Evolutionary conservation across 805 yeast genomes (phyloP).

Genomic region (Lipomyces chichibuensis): DNA sequence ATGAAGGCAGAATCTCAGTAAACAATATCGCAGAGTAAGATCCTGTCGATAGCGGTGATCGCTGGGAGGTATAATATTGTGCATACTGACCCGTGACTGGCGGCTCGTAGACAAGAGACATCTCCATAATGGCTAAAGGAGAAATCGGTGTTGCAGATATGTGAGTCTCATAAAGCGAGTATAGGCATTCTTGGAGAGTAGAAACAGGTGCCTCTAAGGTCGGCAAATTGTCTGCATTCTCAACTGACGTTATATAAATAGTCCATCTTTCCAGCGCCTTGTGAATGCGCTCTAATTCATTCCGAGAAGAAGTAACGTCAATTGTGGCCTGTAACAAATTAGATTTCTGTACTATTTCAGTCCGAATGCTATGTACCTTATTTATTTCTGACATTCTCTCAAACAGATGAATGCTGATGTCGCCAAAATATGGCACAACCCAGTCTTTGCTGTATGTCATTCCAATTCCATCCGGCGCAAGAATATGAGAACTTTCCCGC

Average conservation of each 20-base stretch:
- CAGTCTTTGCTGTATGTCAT: constrained; percentile 70
- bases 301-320: constrained; percentile 53
- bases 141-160: constrained; percentile 46
- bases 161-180: constrained; percentile 46
- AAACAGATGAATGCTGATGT: constrained; percentile 59
- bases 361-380: neutral
- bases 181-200: constrained; percentile 48
- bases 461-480: constrained; percentile 89
- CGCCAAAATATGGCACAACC: constrained; percentile 90
- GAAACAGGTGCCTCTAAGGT: constrained; percentile 39
- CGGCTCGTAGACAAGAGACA: constrained; percentile 69
- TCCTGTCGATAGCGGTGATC: constrained; percentile 63
- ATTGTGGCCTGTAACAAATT: constrained; percentile 46
- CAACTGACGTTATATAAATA: constrained; percentile 12
- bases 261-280: constrained; percentile 84
- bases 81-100: constrained; percentile 54
- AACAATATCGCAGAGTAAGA: constrained; percentile 67
- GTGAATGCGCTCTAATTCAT: constrained; percentile 65
- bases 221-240: constrained; percentile 8
- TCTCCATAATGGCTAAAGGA: constrained; percentile 60
- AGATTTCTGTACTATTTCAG: constrained; percentile 27
- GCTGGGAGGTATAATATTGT: constrained; percentile 50
- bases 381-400: constrained; percentile 37
- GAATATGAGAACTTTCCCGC: constrained; percentile 66
- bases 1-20: constrained; percentile 58